A percentile compares a stretch with the other conserved stretches of the same genome.
phyloP scores from a whole-genome alignment of 345 rosid species.

The Citrus inodora region DNA sequence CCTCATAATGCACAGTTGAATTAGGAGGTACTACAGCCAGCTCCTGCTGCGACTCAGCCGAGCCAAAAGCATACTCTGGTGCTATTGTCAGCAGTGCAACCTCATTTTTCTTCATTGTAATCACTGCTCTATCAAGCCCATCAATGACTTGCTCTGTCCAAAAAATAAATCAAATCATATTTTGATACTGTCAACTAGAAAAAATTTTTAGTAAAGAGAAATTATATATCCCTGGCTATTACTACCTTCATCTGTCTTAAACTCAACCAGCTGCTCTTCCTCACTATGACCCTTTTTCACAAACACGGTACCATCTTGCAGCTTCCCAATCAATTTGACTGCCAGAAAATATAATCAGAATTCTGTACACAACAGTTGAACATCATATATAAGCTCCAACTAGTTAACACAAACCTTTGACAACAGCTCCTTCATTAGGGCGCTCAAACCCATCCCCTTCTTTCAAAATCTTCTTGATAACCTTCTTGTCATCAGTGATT shows the following conservation, averaged over 20 bases:
- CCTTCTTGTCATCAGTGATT: conserved; percentile 79
- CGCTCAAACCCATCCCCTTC: conserved; percentile 91
- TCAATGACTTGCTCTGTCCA: conserved; percentile 79
- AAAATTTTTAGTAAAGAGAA: neutral
- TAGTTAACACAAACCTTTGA: conserved; percentile 42
- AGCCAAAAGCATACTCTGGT: conserved; percentile 86
- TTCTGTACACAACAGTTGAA: neutral
- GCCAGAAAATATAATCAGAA: conserved; percentile 18
- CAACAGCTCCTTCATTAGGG: conserved; percentile 81
- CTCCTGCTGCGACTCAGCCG: conserved; percentile 66
- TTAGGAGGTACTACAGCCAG: conserved; percentile 71
- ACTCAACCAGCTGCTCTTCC: conserved; percentile 66
- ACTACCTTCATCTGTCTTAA: conserved; percentile 84
- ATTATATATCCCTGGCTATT: neutral
- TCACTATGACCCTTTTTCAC: conserved; percentile 71
- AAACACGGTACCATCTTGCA: conserved; percentile 76
- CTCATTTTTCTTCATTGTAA: conserved; percentile 91
- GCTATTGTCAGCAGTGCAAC: conserved; percentile 63
- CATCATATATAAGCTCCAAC: neutral
- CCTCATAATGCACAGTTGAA: conserved; percentile 67
- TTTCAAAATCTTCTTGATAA: conserved; percentile 67
- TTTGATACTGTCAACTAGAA: neutral
- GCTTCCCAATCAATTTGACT: conserved; percentile 87
- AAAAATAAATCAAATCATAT: neutral
- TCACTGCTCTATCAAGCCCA: conserved; percentile 84